Percentiles rank a stretch among this genome's conserved stretches.
Conservation (phyloP, 2,329 filamentous ascomycete genomes). For the Diaporthe ilicicola region DNA sequence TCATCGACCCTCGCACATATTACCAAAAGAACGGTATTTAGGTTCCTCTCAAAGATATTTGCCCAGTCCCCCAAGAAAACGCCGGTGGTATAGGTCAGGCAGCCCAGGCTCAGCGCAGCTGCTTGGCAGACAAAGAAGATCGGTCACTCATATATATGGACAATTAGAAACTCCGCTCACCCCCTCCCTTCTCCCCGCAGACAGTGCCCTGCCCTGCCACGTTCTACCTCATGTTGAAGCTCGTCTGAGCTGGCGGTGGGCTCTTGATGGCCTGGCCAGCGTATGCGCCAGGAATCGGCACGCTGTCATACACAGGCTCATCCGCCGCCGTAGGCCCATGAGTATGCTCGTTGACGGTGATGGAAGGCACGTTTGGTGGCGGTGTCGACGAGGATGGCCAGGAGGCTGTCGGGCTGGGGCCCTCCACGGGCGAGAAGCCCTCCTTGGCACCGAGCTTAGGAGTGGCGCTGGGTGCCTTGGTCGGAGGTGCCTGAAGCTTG, state of each 20-base stretch:
- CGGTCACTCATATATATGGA: conserved; percentile 33
- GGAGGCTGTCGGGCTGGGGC: conserved; percentile 36
- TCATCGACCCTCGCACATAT: not conserved
- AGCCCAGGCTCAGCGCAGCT: conserved; percentile 29
- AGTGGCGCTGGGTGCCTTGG: conserved; percentile 79
- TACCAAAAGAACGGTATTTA: conserved; percentile 27
- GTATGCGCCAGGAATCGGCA: conserved; percentile 91
- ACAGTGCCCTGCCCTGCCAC: not conserved
- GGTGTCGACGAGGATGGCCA: conserved; percentile 40
- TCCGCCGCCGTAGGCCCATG: conserved; percentile 73
- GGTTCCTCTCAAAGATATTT: conserved; percentile 9
- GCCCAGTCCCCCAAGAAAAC: conserved; percentile 21
- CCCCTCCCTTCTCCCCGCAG: no score
- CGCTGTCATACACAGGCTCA: conserved; percentile 84
- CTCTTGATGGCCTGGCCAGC: conserved; percentile 62
- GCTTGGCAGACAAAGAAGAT: conserved; percentile 32
- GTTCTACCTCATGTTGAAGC: conserved; percentile 45
- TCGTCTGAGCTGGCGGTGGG: conserved; percentile 55
- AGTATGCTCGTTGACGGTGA: conserved; percentile 65
- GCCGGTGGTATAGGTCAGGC: conserved; percentile 29
- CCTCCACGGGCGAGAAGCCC: conserved; percentile 65
- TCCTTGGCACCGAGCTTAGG: conserved; percentile 69
- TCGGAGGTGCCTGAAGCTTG: conserved; percentile 85
- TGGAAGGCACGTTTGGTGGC: conserved; percentile 45
- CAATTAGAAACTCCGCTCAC: conserved; percentile 25